A percentile compares a stretch with the other conserved stretches of the same genome.
These are phyloP conservation scores for Pythium phragmitis DNA, from an alignment of 352 stramenopile genomes.

Conservation along the genomic window DNA sequence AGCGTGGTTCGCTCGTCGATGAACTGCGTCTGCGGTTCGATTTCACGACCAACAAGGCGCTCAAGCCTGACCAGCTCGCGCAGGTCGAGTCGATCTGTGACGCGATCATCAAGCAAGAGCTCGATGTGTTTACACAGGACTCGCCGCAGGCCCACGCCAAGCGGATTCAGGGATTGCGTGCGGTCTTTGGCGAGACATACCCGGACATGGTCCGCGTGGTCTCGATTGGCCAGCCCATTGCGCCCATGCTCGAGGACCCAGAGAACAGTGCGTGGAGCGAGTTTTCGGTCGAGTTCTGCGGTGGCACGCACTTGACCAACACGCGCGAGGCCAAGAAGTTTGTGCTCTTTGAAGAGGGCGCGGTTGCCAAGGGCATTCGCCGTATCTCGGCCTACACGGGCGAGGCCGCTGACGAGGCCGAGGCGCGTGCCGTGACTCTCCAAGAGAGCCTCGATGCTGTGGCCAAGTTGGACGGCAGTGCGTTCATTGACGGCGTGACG, in stretches of 20 bases:
- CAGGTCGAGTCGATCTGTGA: constrained; percentile 87
- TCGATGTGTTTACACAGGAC: constrained; percentile 92
- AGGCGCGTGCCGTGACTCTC: constrained; percentile 80
- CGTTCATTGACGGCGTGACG: constrained; percentile 89
- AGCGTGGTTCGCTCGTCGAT: constrained; percentile 97
- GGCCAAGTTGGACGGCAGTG: constrained; percentile 60
- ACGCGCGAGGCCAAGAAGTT: constrained; percentile 96
- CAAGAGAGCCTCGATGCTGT: constrained; percentile 77
- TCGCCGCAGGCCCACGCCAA: constrained; percentile 93
- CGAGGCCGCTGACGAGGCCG: constrained; percentile 83
- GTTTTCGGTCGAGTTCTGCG: constrained; percentile 99
- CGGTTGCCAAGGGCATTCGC: constrained; percentile 97
- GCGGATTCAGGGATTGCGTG: constrained; percentile 94
- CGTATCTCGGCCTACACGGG: constrained; percentile 95
- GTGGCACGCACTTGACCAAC: constrained; percentile 97
- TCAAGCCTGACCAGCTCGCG: constrained; percentile 91
- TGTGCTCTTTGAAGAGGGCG: constrained; percentile 96
- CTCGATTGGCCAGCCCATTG: constrained; percentile 88
- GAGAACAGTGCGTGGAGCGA: constrained; percentile 88
- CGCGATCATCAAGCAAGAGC: constrained; percentile 85
- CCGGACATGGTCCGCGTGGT: constrained; percentile 98
- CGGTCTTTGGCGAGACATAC: constrained; percentile 99
- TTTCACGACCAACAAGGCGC: constrained; percentile 96
- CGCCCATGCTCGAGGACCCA: constrained; percentile 81
- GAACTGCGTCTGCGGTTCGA: constrained; percentile 98